These are phyloP conservation scores for Neoboletus magnificus DNA, from an alignment of 768 basidiomycete species.

Conservation along the genomic window DNA sequence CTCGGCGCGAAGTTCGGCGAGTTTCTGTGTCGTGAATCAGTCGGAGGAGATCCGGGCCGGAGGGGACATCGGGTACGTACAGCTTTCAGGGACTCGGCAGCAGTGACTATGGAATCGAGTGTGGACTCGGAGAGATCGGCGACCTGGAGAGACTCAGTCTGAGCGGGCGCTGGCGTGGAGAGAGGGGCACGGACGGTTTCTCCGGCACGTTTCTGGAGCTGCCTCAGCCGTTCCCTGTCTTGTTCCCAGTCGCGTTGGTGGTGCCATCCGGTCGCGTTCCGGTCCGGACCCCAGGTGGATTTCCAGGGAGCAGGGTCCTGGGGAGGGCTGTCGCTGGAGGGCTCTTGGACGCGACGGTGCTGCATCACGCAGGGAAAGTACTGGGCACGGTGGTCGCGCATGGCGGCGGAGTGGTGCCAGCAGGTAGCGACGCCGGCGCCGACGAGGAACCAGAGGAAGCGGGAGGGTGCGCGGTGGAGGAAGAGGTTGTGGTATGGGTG, in stretches of 20 bases:
- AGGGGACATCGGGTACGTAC: slow-evolving; percentile 39
- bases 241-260: slow-evolving; percentile 39
- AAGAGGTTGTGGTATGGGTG: slow-evolving; percentile 17
- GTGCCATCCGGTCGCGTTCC: slow-evolving; percentile 10
- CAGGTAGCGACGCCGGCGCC: slow-evolving; percentile 46
- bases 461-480: slow-evolving; percentile 45
- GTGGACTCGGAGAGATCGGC: slow-evolving; percentile 65
- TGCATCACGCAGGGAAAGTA: slow-evolving; percentile 30
- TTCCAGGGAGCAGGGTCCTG: slow-evolving; percentile 9
- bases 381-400: slow-evolving; percentile 39
- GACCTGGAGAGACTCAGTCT: slow-evolving; percentile 35
- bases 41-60: not conserved
- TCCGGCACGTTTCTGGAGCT: slow-evolving; percentile 46
- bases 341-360: slow-evolving; percentile 14
- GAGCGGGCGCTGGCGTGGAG: not conserved
- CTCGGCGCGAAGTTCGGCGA: slow-evolving; percentile 25
- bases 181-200: slow-evolving; percentile 41
- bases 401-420: slow-evolving; percentile 41
- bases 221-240: slow-evolving; percentile 45
- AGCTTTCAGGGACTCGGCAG: slow-evolving; percentile 56
- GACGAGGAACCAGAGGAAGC: slow-evolving; percentile 65
- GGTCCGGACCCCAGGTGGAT: slow-evolving; percentile 1
- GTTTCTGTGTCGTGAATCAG: slow-evolving; percentile 29
- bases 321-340: not conserved
- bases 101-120: slow-evolving; percentile 55